These are phyloP conservation scores for Chondrus crispus DNA, from an alignment of 23 red algal species.

Conservation along the genomic window DNA sequence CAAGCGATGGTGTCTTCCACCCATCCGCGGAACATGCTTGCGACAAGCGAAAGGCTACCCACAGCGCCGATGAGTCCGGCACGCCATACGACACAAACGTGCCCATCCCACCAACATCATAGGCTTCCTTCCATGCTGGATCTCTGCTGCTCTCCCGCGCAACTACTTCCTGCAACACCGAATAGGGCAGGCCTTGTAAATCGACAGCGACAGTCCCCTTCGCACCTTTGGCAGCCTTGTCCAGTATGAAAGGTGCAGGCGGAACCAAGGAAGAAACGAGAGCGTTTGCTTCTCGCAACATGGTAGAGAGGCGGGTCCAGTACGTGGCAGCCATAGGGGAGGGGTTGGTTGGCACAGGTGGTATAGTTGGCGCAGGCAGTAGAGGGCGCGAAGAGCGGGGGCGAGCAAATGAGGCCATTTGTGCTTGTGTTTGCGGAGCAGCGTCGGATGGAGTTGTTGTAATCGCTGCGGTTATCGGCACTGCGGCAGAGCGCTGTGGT, in stretches of 20 bases:
- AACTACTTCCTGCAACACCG: background rate
- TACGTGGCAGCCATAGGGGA: background rate
- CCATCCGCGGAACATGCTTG: background rate
- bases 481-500: too few relatives aligned
- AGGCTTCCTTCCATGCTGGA: background rate
- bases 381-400: too few relatives aligned
- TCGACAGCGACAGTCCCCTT: background rate
- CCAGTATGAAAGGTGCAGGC: background rate
- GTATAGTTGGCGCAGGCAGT: too few relatives aligned
- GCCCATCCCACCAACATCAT: background rate
- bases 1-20: background rate
- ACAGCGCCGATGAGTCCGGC: background rate
- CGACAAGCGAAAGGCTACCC: background rate
- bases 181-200: background rate
- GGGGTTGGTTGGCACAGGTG: too few relatives aligned
- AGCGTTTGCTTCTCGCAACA: background rate
- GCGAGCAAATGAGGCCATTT: too few relatives aligned
- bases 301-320: background rate
- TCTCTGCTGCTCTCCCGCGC: background rate
- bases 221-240: background rate
- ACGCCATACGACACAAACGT: conserved; percentile 50
- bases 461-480: too few relatives aligned
- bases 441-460: too few relatives aligned
- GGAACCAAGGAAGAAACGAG: background rate
- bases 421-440: too few relatives aligned